Evolutionary conservation across 495 filamentous ascomycete genomes (phyloP).

Genomic region (Trichocladium antarcticum): DNA sequence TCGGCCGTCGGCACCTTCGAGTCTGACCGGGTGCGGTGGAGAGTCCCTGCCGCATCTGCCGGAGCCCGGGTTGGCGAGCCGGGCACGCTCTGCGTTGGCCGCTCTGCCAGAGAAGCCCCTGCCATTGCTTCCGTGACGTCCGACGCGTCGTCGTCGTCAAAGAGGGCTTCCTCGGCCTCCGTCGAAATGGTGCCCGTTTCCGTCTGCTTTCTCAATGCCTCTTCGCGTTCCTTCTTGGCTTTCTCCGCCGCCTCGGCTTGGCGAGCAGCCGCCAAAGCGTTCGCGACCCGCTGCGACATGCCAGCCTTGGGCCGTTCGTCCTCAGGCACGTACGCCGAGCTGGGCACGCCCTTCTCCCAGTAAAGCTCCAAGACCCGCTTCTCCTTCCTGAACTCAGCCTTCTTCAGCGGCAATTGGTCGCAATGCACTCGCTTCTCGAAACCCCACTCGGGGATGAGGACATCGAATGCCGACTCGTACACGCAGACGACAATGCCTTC

Average conservation of each 20-base stretch:
- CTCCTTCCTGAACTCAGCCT: conserved; percentile 95
- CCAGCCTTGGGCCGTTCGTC: conserved; percentile 85
- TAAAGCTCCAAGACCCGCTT: conserved; percentile 87
- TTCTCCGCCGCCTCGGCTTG: conserved; percentile 71
- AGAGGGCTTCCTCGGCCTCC: conserved; percentile 83
- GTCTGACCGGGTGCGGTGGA: conserved; percentile 84
- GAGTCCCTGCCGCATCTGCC: conserved; percentile 50
- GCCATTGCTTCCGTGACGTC: conserved; percentile 76
- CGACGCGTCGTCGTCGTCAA: conserved; percentile 80
- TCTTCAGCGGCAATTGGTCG: conserved; percentile 94
- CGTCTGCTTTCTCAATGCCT: conserved; percentile 78
- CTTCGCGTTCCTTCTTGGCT: conserved; percentile 69
- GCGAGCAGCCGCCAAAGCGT: conserved; percentile 62
- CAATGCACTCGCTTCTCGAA: conserved; percentile 99
- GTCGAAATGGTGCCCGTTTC: conserved; percentile 85
- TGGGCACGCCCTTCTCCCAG: conserved; percentile 98
- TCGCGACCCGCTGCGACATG: conserved; percentile 52
- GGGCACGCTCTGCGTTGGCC: conserved; percentile 91
- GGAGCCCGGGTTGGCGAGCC: conserved; percentile 78
- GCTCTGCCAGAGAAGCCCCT: conserved; percentile 73
- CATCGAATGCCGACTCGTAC: conserved; percentile 97
- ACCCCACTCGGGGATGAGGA: conserved; percentile 94
- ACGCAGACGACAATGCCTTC: conserved; percentile 95
- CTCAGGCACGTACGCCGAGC: conserved; percentile 90
- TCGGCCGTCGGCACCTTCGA: conserved; percentile 73